Conservation (phyloP, 495 filamentous ascomycete species). For the Opeltia flavorubescens region DNA sequence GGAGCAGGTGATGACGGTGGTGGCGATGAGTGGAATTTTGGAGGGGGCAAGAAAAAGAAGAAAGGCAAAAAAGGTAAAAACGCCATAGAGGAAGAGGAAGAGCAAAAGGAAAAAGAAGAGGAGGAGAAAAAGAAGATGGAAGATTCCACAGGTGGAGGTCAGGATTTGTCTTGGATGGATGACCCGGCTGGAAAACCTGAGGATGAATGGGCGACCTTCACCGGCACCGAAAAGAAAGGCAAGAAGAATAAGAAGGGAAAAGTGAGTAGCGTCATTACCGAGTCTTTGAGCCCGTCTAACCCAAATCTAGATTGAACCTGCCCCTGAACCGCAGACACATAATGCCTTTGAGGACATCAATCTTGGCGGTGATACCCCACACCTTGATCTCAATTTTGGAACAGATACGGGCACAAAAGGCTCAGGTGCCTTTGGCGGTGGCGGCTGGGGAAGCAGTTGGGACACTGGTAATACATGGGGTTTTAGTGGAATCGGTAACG, state of each 20-base stretch:
- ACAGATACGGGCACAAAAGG: slow-evolving; percentile 17
- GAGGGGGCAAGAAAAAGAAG: slow-evolving; percentile 29
- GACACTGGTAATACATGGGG: slow-evolving; percentile 16
- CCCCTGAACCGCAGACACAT: slow-evolving; percentile 9
- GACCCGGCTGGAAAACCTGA: slow-evolving; percentile 24
- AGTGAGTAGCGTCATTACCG: slow-evolving; percentile 16
- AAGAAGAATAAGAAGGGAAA: slow-evolving; percentile 37
- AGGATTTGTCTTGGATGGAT: slow-evolving; percentile 18
- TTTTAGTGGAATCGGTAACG: slow-evolving; percentile 7
- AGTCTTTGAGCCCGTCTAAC: background rate
- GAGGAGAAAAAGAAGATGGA: slow-evolving; percentile 22
- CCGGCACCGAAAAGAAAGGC: slow-evolving; percentile 25
- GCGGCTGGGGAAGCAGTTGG: slow-evolving; percentile 29
- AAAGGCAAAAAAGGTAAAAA: slow-evolving; percentile 25
- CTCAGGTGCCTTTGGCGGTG: slow-evolving; percentile 26
- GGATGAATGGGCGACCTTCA: slow-evolving; percentile 19
- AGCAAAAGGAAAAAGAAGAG: slow-evolving; percentile 9
- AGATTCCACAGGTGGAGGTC: slow-evolving; percentile 12
- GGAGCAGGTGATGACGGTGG: slow-evolving; percentile 23
- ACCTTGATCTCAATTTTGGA: slow-evolving; percentile 33
- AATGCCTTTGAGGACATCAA: slow-evolving; percentile 33
- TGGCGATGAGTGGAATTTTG: slow-evolving; percentile 28
- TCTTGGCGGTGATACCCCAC: slow-evolving; percentile 28
- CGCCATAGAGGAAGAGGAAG: slow-evolving; percentile 11
- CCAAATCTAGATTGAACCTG: slow-evolving; percentile 11